phyloP scores from a whole-genome alignment of 2,329 filamentous ascomycete species.

The Fusarium caatingaense region DNA sequence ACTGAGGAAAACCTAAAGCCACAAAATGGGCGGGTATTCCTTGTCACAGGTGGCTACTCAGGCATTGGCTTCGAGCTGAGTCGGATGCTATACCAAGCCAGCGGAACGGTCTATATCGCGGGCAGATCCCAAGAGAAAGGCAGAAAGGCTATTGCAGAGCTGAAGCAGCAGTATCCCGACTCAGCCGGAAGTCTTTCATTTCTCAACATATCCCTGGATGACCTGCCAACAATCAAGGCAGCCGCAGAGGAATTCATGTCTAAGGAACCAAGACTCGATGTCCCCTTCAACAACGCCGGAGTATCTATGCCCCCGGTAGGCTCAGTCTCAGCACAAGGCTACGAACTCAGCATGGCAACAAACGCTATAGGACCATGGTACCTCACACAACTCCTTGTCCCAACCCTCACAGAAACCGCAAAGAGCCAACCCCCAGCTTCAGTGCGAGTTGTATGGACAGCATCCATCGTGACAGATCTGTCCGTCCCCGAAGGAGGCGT shows the following conservation, averaged over 20 bases:
- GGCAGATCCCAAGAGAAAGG: constrained; percentile 26
- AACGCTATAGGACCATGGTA: constrained; percentile 33
- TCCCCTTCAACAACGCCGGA: constrained; percentile 37
- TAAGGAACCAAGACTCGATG: constrained; percentile 19
- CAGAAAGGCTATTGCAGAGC: background rate
- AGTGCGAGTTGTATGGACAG: constrained; percentile 29
- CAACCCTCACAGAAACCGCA: constrained; percentile 9
- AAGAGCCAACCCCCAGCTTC: background rate
- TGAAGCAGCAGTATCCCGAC: background rate
- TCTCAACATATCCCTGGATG: constrained; percentile 15
- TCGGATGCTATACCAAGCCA: constrained; percentile 20
- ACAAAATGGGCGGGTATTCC: constrained; percentile 13
- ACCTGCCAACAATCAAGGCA: constrained; percentile 15
- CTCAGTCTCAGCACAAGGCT: constrained; percentile 25
- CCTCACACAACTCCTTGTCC: constrained; percentile 29
- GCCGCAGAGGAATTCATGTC: constrained; percentile 18
- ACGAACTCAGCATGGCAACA: constrained; percentile 34
- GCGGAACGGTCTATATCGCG: constrained; percentile 30
- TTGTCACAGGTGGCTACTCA: constrained; percentile 35
- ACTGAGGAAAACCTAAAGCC: constrained; percentile 7
- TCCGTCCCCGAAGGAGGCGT: constrained; percentile 16
- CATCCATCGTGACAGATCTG: constrained; percentile 28
- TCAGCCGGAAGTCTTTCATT: constrained; percentile 12
- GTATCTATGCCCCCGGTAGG: constrained; percentile 24
- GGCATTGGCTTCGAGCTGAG: constrained; percentile 33